Base-by-base conservation (phyloP, 1,284 basidiomycete genomes). In the Apiotrichum sp. region DNA sequence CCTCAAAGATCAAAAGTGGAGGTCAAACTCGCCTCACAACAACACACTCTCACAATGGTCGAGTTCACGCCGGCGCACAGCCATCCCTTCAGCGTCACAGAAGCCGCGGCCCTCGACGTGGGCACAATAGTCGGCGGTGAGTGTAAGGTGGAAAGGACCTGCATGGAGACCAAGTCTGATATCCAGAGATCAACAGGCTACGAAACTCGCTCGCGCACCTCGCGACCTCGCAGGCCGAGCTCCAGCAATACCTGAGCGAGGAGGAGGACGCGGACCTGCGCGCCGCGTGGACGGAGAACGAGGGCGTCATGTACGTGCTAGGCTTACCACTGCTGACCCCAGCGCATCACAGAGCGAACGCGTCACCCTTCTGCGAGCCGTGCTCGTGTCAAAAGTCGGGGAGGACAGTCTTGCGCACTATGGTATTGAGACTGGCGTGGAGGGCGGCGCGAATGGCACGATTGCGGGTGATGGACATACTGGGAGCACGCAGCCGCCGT, bases 11-110 rank as follows among this genome's bases (percentile, higher is more conserved):
- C 35, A 36, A 36, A 36, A 36, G 35, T 36, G 35, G 35, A 36
- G 35, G 35, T 36, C 11, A n/a, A 36, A 36, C 7, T 36, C 35
- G 35, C 35, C 11, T 6, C 11, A 6, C 11, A 11, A 6, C 35
- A 36, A 36, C 35, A 36, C 35, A 36, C 6, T 11, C 6, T 36
- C 35, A 36, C 35, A 6, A 36, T 36, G 35, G 35, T 36, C 7
- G 35, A 36, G 35, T 36, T 36, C 35, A 11, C 11, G 7, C 35
- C 35, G 11, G 35, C 35, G 6, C 35, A 36, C 35, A 6, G 7
- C 3, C 88, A 90, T 62, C 88, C 88, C 0, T 90, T 90, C 74
- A 84, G 86, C 4, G 72, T 88, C 31, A 72, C 77, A 50, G 82
- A 90, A 68, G 88, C 86, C 0, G 76, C 82, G 52, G 75, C 73